Base-by-base conservation (phyloP, 1,284 basidiomycete species). In the Kalmanozyma brasiliensis region DNA sequence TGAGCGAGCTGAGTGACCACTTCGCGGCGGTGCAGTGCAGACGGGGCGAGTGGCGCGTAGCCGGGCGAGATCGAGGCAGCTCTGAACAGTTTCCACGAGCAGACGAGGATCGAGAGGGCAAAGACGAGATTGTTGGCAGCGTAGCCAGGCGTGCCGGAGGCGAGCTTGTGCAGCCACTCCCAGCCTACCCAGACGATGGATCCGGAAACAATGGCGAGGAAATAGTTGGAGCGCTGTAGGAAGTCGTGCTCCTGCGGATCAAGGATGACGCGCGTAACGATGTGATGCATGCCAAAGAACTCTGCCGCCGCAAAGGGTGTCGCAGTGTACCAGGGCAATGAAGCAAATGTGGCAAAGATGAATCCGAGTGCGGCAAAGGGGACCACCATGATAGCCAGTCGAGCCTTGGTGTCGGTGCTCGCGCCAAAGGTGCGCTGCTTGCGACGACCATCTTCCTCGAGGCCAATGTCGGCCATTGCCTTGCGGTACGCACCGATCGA, bases 201-300 rank as follows among this genome's bases (percentile, higher is more conserved):
- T 1, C 86, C 91, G 44, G 86, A 87, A 64, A 98, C 95, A 32
- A 98, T 92, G 11, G 92, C 90, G 1, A 92, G 87, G 77, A 97
- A 95, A 84, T 98, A 98, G 1, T 93, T 94, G 42, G 64, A 68
- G 13, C 64, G 45, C 32, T 80, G 77, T n/a, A 80, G n/a, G 13
- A 61, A 66, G 36, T 77, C 68, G 20, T 63, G 55, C 22, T 74
- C 61, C 26, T 37, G 46, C 26, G 79, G 67, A 73, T 51, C 59
- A 35, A 57, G 57, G 19, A 57, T 35, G 29, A 44, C 57, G 17
- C 56, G 49, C 34, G 59, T 61, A 26, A 62, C 68, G 32, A 94
- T 90, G 79, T 97, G 90, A 79, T 97, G 94, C 90, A 95, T 92
- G 34, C 87, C 90, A 76, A 93, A 93, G 83, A 94, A 92, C 73